Base-by-base conservation (phyloP, 345 rosid genomes). In the Citrus mangshanensis region DNA sequence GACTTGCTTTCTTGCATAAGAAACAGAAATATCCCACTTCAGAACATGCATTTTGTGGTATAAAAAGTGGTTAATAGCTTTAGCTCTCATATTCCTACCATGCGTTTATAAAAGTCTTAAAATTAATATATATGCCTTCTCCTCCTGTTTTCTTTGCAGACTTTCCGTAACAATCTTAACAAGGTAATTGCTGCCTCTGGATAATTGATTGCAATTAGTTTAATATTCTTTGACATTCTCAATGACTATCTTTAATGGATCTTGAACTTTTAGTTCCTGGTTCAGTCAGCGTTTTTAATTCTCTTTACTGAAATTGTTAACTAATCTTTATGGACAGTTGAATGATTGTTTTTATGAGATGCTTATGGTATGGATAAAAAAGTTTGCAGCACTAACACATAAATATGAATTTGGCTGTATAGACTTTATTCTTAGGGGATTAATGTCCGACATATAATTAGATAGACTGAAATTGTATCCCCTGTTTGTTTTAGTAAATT, bases 1-100 rank as follows among this genome's bases (percentile, higher is more conserved):
- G 90, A 91, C 81, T 91, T 94, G 79, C 97, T 96, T 77, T 91
- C 85, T 67, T 89, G 98, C 85, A 85, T 94, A 73, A 89, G 99
- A 82, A 91, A 90, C 85, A 93, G 92, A 86, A 89, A 85, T 34
- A 89, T 94, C 79, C 88, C 93, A 7, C 89, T 94, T 79, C 92
- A 94, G 27, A 96, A 94, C 86, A 94, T 96, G 89, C 98, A 94
- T 89, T 94, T 96, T 86, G 98, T 96, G 95, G 99, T 96, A 89
- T 58, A 88, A 51, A 77, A 35, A 77, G 30, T 28, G 73, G 35
- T 80, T 63, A 38, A 34, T 78, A 61, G 67, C 14, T 76, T 75
- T 80, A 51, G 49, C 55, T 80, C 73, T 70, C 56, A 2, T 66
- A 19, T 75, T 65, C n/a, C 32, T 78, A 2, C 60, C 18, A 1